A percentile compares a stretch with the other conserved stretches of the same genome.
phyloP scores from a whole-genome alignment of 257 asterid species.

The Salvia miltiorrhiza region DNA sequence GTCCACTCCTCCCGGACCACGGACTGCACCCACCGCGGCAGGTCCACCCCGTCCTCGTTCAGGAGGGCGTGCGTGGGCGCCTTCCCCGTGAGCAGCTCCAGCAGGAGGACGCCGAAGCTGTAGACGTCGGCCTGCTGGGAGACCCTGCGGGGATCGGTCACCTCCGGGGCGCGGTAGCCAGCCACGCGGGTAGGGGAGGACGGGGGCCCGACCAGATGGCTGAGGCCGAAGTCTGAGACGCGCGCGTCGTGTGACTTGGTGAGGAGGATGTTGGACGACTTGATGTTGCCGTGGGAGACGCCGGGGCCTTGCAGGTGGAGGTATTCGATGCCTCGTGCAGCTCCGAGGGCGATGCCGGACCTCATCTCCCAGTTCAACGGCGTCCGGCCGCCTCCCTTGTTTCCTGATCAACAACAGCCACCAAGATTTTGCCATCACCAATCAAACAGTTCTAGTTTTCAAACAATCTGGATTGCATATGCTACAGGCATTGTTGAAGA shows the following conservation, averaged over 20 bases:
- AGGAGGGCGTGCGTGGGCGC: conserved; percentile 80
- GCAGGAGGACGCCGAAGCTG: conserved; percentile 64
- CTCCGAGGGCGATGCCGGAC: conserved; percentile 66
- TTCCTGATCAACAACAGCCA: conserved; percentile 36
- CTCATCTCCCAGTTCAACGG: conserved; percentile 77
- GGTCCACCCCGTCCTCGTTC: conserved; percentile 81
- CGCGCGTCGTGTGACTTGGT: conserved; percentile 60
- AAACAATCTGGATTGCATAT: neutral
- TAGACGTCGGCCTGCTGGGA: conserved; percentile 79
- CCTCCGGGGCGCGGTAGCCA: conserved; percentile 89
- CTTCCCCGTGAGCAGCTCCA: conserved; percentile 84
- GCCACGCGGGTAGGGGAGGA: conserved; percentile 66
- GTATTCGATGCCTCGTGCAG: conserved; percentile 72
- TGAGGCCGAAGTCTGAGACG: conserved; percentile 74
- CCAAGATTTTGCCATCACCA: neutral
- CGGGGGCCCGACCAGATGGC: conserved; percentile 67
- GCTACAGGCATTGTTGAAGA: too few relatives aligned
- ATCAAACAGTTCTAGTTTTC: neutral
- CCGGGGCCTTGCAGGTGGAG: conserved; percentile 58
- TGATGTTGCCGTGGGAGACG: conserved; percentile 74
- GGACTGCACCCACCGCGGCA: conserved; percentile 86
- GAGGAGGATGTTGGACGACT: conserved; percentile 79
- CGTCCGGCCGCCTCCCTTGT: conserved; percentile 74
- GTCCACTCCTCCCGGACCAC: conserved; percentile 80
- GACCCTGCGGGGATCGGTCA: conserved; percentile 72